Conservation (phyloP, 192 early-diverging fungal species). For the Borealophlyctis nickersoniae region DNA sequence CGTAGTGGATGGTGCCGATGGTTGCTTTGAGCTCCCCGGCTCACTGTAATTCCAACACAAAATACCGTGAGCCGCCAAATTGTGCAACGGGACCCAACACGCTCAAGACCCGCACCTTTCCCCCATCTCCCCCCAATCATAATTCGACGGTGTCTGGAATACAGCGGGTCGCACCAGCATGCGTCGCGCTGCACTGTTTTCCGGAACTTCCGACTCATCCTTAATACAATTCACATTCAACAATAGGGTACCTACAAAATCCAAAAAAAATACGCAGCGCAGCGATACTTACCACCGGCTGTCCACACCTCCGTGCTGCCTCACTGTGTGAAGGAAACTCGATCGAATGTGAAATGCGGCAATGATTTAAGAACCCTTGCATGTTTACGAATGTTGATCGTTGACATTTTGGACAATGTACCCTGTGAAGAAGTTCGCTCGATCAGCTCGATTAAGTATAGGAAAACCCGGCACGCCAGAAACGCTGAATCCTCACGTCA, state of each 20-base stretch:
- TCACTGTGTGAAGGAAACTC: conserved; percentile 77
- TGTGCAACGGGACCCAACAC: too few relatives aligned
- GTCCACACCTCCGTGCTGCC: conserved; percentile 70
- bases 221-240: conserved; percentile 24
- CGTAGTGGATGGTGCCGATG: too few relatives aligned
- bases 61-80: too few relatives aligned
- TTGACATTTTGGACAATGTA: conserved; percentile 75
- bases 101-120: too few relatives aligned
- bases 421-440: conserved; percentile 27
- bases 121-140: conserved; percentile 19
- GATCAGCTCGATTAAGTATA: background rate
- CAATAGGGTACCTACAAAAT: too few relatives aligned
- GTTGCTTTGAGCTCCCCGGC: too few relatives aligned
- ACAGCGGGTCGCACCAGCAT: conserved; percentile 33
- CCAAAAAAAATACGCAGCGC: too few relatives aligned
- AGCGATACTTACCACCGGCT: conserved; percentile 43
- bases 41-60: too few relatives aligned
- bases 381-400: conserved; percentile 74
- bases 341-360: conserved; percentile 64
- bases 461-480: background rate
- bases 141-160: conserved; percentile 22
- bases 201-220: conserved; percentile 55
- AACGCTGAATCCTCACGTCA: conserved; percentile 22
- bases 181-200: conserved; percentile 45
- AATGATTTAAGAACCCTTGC: conserved; percentile 87